A percentile compares a stretch with the other conserved stretches of the same genome.
Evolutionary conservation across 1,139 yeast species (phyloP).

Genomic region (Pichia sp.): DNA sequence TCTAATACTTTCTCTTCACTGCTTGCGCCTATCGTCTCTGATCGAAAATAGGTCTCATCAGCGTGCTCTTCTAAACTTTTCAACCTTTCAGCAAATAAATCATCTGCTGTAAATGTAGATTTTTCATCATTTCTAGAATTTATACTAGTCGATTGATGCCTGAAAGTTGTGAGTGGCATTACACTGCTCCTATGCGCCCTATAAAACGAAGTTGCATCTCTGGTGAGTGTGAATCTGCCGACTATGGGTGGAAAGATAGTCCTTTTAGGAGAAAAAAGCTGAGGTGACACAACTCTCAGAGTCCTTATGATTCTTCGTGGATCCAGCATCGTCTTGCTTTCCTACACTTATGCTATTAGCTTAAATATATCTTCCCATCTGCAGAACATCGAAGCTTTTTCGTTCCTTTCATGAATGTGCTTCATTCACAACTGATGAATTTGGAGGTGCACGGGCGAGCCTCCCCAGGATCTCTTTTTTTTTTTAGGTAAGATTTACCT

Average conservation of each 20-base stretch:
- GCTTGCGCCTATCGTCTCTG: neutral
- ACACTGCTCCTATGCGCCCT: neutral
- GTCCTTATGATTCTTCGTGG: neutral
- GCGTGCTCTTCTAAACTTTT: constrained; percentile 18
- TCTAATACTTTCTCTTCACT: constrained; percentile 2
- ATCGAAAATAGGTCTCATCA: constrained; percentile 12
- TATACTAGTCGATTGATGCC: constrained; percentile 13
- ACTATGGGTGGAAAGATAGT: neutral
- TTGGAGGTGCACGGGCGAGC: constrained; percentile 2
- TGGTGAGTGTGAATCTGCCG: neutral
- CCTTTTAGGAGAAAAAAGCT: neutral
- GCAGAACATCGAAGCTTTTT: neutral
- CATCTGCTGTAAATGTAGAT: constrained; percentile 18
- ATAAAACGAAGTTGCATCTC: neutral
- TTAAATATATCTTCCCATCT: neutral
- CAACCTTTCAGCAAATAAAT: constrained; percentile 19
- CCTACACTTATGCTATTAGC: neutral
- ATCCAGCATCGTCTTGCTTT: neutral
- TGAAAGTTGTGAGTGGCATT: neutral
- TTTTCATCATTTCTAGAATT: neutral
- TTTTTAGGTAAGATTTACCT: neutral
- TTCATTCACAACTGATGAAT: neutral
- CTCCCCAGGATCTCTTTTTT: neutral
- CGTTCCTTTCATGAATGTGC: neutral
- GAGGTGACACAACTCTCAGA: neutral